Base-by-base conservation (phyloP, 495 filamentous ascomycete species). In the Sordaria brevicollis region DNA sequence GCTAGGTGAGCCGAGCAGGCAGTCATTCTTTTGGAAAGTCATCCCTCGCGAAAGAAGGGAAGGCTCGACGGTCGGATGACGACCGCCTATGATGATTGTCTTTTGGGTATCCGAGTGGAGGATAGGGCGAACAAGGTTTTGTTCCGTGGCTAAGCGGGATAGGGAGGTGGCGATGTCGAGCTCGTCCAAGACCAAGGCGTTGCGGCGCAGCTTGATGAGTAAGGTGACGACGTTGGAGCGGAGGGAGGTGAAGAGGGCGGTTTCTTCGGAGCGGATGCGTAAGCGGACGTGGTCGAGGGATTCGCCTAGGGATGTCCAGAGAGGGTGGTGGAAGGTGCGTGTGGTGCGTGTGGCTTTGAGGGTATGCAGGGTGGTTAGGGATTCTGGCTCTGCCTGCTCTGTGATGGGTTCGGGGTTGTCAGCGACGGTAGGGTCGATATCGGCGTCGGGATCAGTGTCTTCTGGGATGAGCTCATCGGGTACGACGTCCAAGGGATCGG, bases 101-200 rank as follows among this genome's bases (percentile, higher is more conserved):
- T 68, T 57, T 0, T 54, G 68, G 1, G 43, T 34, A 6, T 8
- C 72, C 39, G 17, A 76, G 21, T 89, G 91, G 13, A 99, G 76
- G 8, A 89, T 80, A 0, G 95, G 95, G 0, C 96, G 87, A 3
- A 88, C 84, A 69, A 94, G 88, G 21, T 83, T 79, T 69, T 92
- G 88, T 75, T 95, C 92, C 25, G 82, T 75, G 0, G 95, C 94
- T 9, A 98, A 81, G 1, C 78, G 84, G 6, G 96, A 92, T 67
- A 95, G 95, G 0, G 92, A 92, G 71, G 91, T 91, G 2, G 90
- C 88, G 33, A 99, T 89, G 78, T 99, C 95, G 5, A 99, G 85
- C 78, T 96, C 92, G 76, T 97, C 96, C 25, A 99, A 87, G 0
- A 97, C 93, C 4, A 86, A 83, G 4, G 94, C 94, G 77, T 97